Conservation (phyloP, 768 basidiomycete genomes). For the Xerocomellus chrysenteron region DNA sequence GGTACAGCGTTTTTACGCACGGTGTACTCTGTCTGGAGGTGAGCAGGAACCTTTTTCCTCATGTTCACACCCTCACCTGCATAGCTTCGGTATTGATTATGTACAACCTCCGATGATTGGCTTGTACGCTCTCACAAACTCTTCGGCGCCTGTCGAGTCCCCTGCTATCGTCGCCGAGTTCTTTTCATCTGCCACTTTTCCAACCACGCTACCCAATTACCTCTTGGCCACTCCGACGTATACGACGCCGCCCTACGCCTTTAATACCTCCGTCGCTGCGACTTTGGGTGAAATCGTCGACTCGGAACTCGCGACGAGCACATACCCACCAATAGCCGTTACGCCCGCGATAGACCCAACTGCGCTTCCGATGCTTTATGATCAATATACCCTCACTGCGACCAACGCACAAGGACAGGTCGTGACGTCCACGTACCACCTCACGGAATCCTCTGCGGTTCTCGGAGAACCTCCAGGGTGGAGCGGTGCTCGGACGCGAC, state of each 20-base stretch:
- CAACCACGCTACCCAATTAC: constrained; percentile 72
- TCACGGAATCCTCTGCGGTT: constrained; percentile 44
- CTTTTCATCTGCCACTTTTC: constrained; percentile 64
- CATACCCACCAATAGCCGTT: constrained; percentile 61
- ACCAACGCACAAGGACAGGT: constrained; percentile 57
- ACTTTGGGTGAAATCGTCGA: constrained; percentile 53
- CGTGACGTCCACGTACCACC: constrained; percentile 53
- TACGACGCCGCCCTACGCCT: constrained; percentile 61
- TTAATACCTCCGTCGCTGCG: constrained; percentile 66
- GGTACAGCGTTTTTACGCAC: constrained; percentile 69
- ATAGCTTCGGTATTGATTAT: constrained; percentile 69
- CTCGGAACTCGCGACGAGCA: constrained; percentile 68
- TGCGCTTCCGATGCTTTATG: constrained; percentile 55
- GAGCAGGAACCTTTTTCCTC: constrained; percentile 1
- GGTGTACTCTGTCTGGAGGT: constrained; percentile 81
- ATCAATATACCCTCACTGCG: constrained; percentile 52
- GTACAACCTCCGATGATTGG: constrained; percentile 79
- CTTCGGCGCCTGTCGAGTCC: constrained; percentile 41
- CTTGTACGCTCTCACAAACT: constrained; percentile 60
- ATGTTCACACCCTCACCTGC: constrained; percentile 1
- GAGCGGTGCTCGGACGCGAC: constrained; percentile 27
- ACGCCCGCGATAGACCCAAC: constrained; percentile 44
- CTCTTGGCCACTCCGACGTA: constrained; percentile 62
- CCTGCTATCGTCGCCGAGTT: constrained; percentile 45
- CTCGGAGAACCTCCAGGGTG: constrained; percentile 69